These are phyloP conservation scores for Phytophthora syringae DNA, from an alignment of 352 stramenopile species.

Conservation along the genomic window DNA sequence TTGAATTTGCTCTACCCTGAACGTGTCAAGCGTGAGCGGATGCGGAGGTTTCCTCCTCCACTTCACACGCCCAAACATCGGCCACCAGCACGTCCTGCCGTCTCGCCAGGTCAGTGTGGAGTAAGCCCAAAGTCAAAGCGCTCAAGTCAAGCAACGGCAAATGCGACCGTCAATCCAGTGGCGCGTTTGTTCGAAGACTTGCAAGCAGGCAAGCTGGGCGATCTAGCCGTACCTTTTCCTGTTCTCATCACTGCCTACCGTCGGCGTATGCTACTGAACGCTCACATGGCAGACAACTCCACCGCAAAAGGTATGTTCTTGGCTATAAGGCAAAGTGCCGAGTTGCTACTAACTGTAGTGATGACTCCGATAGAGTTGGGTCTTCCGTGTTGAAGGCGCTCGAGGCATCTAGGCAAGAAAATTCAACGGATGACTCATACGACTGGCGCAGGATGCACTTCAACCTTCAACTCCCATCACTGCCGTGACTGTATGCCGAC, in stretches of 20 bases:
- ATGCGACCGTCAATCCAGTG: slow-evolving; percentile 54
- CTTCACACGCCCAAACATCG: slow-evolving; percentile 59
- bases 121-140: slow-evolving; percentile 13
- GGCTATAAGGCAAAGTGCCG: background rate
- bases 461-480: slow-evolving; percentile 27
- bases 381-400: slow-evolving; percentile 65
- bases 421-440: slow-evolving; percentile 8
- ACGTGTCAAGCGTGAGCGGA: slow-evolving; percentile 46
- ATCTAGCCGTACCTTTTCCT: slow-evolving; percentile 76
- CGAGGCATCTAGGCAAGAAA: slow-evolving; percentile 43
- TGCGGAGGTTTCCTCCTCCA: slow-evolving; percentile 15
- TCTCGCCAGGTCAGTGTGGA: slow-evolving; percentile 10
- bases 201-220: slow-evolving; percentile 77
- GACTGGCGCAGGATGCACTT: slow-evolving; percentile 34
- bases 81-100: slow-evolving; percentile 7
- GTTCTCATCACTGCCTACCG: slow-evolving; percentile 83
- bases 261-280: slow-evolving; percentile 81
- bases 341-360: too few species aligned
- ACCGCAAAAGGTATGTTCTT: slow-evolving; percentile 41
- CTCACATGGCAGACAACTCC: slow-evolving; percentile 79
- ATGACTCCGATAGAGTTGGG: slow-evolving; percentile 26
- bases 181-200: slow-evolving; percentile 83
- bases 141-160: slow-evolving; percentile 3
- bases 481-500: slow-evolving; percentile 8
- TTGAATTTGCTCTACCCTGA: slow-evolving; percentile 73